Base-by-base conservation (phyloP, 1,139 yeast genomes). In the Yamadazyma conglobata region DNA sequence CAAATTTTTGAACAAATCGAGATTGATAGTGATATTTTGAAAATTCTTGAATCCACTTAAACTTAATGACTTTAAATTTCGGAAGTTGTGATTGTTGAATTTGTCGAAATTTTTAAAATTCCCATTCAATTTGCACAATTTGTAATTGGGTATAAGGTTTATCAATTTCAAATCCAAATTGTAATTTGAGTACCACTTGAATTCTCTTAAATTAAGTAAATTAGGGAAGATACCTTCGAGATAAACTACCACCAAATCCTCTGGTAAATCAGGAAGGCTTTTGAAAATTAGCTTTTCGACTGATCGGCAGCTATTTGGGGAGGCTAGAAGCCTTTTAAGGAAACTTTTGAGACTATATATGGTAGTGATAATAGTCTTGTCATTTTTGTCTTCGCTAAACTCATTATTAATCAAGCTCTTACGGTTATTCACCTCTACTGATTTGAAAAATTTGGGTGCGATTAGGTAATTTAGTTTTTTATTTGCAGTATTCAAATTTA, bases 211-310 rank as follows among this genome's bases (percentile, higher is more conserved):
- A 30, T 47, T 48, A 1, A 15, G 24, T 32, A 58, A 44, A 6
- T 38, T 22, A 1, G 57, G 58, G 22, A 56, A 38, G 5, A 46
- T 37, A 3, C 26, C 11, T n/a, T 36, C 24, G 10, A 58, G 39
- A 18, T 40, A 41, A 6, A 39, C 31, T n/a, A 43, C 25, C 12
- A 56, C 33, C 22, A 45, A 47, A 16, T 49, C 42, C 32, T 55
- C 60, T 3, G 60, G 56, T 10, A 58, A 38, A 42, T 57, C 64
- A 9, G 64, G 63, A 15, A 54, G 32, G 7, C 40, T 33, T 11
- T 38, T 37, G 26, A 52, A 45, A 8, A 45, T 34, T 15, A 54
- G 33, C 4, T 37, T 38, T 28, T 43, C 41, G 6, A 57, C 35
- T 11, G 37, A 39, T 6, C 19, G 26, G 21, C 54, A 46, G 24